Conservation (phyloP, 495 filamentous ascomycete genomes). For the Neurospora sp. region DNA sequence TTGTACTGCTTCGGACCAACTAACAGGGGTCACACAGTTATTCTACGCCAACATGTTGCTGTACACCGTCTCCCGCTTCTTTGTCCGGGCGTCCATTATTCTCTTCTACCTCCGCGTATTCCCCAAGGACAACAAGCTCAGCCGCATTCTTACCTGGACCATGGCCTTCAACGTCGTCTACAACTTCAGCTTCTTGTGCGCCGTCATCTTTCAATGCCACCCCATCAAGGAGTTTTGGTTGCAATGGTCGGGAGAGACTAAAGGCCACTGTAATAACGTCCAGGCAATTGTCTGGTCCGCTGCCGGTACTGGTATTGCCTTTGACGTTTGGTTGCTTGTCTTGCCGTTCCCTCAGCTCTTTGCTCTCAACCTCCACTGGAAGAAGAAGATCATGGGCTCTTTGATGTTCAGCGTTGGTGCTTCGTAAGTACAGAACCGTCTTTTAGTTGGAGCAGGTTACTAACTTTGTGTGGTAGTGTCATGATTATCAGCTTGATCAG, state of each 20-base stretch:
- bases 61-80: constrained; percentile 29
- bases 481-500: constrained; percentile 21
- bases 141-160: constrained; percentile 19
- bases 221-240: constrained; percentile 26
- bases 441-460: background rate
- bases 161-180: constrained; percentile 27
- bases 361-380: constrained; percentile 22
- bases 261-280: constrained; percentile 22
- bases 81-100: constrained; percentile 38
- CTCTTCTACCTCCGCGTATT: constrained; percentile 44
- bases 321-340: constrained; percentile 28
- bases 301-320: constrained; percentile 24
- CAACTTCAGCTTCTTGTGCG: constrained; percentile 27
- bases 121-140: constrained; percentile 17
- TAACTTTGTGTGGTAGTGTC: constrained; percentile 9
- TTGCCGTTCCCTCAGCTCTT: constrained; percentile 28
- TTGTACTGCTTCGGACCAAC: background rate
- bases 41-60: constrained; percentile 23
- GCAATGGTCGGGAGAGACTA: constrained; percentile 16
- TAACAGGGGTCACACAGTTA: background rate
- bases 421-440: constrained; percentile 15
- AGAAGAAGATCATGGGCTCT: constrained; percentile 24
- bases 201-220: constrained; percentile 32
- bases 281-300: constrained; percentile 20
- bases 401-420: constrained; percentile 31